A percentile compares a stretch with the other conserved stretches of the same genome.
Conservation (phyloP, 2,329 filamentous ascomycete genomes). For the Pseudogymnoascus sp. region DNA sequence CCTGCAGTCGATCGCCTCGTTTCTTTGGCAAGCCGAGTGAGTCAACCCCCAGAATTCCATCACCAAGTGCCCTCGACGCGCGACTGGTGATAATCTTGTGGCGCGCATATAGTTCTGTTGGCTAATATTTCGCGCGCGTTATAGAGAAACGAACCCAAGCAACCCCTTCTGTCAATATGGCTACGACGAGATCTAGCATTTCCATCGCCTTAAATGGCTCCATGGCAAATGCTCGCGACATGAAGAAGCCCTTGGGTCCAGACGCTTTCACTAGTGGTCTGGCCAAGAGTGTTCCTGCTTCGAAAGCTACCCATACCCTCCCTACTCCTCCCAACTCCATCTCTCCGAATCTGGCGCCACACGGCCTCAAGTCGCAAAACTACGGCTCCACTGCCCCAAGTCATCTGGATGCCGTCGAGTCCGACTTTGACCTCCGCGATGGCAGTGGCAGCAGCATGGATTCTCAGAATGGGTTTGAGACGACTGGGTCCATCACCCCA, state of each 20-base stretch:
- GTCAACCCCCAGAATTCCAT: background rate
- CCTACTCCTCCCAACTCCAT: conserved; percentile 94
- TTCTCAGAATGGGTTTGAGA: conserved; percentile 47
- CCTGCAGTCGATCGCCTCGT: conserved; percentile 34
- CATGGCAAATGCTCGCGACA: conserved; percentile 44
- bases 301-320: conserved; percentile 55
- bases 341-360: conserved; percentile 77
- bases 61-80: background rate
- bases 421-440: conserved; percentile 80
- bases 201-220: conserved; percentile 15
- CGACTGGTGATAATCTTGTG: background rate
- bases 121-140: conserved; percentile 20
- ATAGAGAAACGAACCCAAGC: conserved; percentile 27
- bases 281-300: conserved; percentile 51
- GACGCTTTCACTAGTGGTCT: conserved; percentile 69
- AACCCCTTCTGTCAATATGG: conserved; percentile 41
- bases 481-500: conserved; percentile 75
- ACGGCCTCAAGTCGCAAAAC: conserved; percentile 62
- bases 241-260: conserved; percentile 53
- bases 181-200: conserved; percentile 50
- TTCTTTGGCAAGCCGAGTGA: conserved; percentile 10
- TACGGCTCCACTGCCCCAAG: conserved; percentile 7
- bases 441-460: conserved; percentile 40
- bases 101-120: background rate
- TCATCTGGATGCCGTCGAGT: conserved; percentile 61